A percentile compares a stretch with the other conserved stretches of the same genome.
Evolutionary conservation across 2,329 filamentous ascomycete genomes (phyloP).

Genomic region (Trichoderma breve): DNA sequence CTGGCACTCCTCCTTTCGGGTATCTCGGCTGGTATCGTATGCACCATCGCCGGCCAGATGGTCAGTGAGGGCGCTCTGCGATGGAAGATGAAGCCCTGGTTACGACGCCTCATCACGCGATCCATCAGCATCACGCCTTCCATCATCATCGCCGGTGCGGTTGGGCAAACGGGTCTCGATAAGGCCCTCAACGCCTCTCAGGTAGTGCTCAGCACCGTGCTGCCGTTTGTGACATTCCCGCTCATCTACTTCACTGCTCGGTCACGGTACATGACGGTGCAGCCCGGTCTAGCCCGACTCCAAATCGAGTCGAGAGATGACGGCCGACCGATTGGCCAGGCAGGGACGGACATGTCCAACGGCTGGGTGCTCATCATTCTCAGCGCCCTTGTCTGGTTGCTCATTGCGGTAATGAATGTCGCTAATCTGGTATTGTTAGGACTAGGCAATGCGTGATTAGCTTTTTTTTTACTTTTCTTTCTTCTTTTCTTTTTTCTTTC

Average conservation of each 20-base stretch:
- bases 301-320: conserved; percentile 27
- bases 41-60: conserved; percentile 88
- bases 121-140: conserved; percentile 77
- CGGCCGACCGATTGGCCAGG: not conserved
- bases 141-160: conserved; percentile 78
- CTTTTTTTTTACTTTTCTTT: no score
- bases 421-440: conserved; percentile 68
- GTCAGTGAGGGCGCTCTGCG: conserved; percentile 78
- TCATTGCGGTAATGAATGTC: conserved; percentile 78
- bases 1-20: conserved; percentile 78
- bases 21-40: conserved; percentile 79
- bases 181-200: conserved; percentile 73
- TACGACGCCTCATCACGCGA: conserved; percentile 73
- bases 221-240: conserved; percentile 81
- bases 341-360: conserved; percentile 65
- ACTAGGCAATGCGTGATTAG: conserved; percentile 26
- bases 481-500: no score
- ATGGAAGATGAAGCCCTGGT: conserved; percentile 73
- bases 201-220: conserved; percentile 72
- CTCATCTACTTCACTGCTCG: conserved; percentile 83
- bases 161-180: conserved; percentile 68
- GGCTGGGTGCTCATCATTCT: conserved; percentile 61
- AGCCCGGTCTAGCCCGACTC: conserved; percentile 42
- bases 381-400: conserved; percentile 62
- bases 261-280: conserved; percentile 75